phyloP scores from a whole-genome alignment of 176 grass and related monocot genomes.

The Chloris gayana region DNA sequence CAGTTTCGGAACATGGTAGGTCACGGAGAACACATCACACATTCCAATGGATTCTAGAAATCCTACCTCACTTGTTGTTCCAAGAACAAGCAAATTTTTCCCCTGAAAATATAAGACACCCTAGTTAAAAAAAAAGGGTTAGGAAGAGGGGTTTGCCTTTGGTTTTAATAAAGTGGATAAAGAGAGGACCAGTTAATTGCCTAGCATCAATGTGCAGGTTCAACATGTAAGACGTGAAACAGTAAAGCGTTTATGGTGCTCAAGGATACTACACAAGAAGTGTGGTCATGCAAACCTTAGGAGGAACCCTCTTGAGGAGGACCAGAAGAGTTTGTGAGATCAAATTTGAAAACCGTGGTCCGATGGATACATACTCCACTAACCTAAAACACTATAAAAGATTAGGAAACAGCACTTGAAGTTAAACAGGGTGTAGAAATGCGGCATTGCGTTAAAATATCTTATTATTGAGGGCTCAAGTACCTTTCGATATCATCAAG shows the following conservation, averaged over 20 bases:
- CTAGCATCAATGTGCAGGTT: background rate
- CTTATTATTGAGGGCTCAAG: constrained; percentile 3
- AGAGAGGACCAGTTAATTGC: too few relatives aligned
- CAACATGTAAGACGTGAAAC: background rate
- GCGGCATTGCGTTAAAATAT: background rate
- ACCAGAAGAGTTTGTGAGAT: constrained; percentile 88
- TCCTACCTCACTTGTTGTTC: constrained; percentile 80
- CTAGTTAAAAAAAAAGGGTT: background rate
- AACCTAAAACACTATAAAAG: constrained; percentile 59
- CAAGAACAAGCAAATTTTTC: constrained; percentile 83
- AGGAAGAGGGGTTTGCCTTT: background rate
- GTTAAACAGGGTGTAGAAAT: background rate
- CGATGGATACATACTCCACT: constrained; percentile 92
- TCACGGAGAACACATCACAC: constrained; percentile 87
- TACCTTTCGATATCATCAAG: constrained; percentile 93
- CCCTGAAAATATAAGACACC: constrained; percentile 45
- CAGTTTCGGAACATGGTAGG: constrained; percentile 90
- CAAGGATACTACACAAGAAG: constrained; percentile 24
- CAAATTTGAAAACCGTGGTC: constrained; percentile 91
- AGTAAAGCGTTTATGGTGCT: background rate
- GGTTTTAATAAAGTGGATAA: background rate
- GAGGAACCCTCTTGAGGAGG: constrained; percentile 93
- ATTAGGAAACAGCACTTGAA: background rate
- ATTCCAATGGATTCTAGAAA: constrained; percentile 96
- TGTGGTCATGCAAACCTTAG: constrained; percentile 58